phyloP scores from a whole-genome alignment of 1,284 basidiomycete genomes.

The Vanrija pseudolonga region DNA sequence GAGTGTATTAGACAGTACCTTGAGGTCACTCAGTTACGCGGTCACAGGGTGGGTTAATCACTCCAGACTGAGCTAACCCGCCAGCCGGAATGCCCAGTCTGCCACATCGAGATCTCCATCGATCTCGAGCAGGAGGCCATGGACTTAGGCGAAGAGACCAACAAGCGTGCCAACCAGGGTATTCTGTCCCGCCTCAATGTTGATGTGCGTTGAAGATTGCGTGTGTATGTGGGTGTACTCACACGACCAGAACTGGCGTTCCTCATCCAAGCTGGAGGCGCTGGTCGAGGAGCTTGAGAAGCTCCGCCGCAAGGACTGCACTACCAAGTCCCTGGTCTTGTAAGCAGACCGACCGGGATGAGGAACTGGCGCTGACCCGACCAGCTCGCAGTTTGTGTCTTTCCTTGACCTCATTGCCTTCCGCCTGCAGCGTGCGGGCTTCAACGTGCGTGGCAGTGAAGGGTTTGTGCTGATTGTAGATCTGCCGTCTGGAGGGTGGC shows the following conservation, averaged over 20 bases:
- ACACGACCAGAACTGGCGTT: constrained; percentile 67
- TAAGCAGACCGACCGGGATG: constrained; percentile 44
- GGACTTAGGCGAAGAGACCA: constrained; percentile 62
- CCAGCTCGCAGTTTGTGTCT: constrained; percentile 40
- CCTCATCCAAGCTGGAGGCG: constrained; percentile 95
- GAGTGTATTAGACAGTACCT: constrained; percentile 96
- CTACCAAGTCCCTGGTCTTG: constrained; percentile 93
- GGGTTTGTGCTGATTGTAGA: constrained; percentile 51
- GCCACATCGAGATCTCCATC: constrained; percentile 87
- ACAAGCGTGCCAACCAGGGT: constrained; percentile 71
- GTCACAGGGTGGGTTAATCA: constrained; percentile 61
- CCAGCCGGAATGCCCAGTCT: constrained; percentile 91
- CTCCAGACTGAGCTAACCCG: background rate
- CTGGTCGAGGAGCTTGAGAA: constrained; percentile 89
- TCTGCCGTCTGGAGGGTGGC: constrained; percentile 91
- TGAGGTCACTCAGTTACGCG: constrained; percentile 56
- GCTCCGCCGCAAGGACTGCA: constrained; percentile 76
- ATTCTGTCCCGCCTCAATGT: constrained; percentile 88
- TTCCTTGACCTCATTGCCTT: constrained; percentile 78
- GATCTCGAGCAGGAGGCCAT: constrained; percentile 90
- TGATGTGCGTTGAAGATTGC: constrained; percentile 51
- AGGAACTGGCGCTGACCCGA: background rate
- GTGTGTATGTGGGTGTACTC: background rate
- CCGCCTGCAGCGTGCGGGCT: constrained; percentile 85
- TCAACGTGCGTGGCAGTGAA: constrained; percentile 57